Evolutionary conservation across 2,329 filamentous ascomycete genomes (phyloP).

Genomic region (Pyricularia sp.): DNA sequence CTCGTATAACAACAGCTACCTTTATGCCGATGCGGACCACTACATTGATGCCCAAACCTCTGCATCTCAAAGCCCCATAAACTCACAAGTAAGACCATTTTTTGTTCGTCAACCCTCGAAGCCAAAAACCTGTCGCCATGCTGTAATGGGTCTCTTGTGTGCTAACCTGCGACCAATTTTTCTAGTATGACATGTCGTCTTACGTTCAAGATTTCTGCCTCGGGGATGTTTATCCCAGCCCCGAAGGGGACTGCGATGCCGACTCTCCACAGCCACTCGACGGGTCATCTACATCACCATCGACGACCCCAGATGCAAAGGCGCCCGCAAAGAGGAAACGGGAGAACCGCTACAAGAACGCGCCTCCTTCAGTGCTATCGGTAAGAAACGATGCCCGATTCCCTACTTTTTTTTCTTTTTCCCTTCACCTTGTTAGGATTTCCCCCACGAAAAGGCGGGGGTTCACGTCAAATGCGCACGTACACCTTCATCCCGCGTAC

Average conservation of each 20-base stretch:
- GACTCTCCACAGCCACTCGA: conserved; percentile 5
- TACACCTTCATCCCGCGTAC: not conserved
- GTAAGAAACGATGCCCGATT: conserved; percentile 21
- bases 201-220: conserved; percentile 17
- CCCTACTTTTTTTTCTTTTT: not conserved
- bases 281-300: conserved; percentile 11
- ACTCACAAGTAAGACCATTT: conserved; percentile 21
- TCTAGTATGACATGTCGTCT: conserved; percentile 22
- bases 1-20: conserved; percentile 16
- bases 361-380: conserved; percentile 37
- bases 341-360: conserved; percentile 44
- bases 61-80: conserved; percentile 26
- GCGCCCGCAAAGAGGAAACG: conserved; percentile 35
- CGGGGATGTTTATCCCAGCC: conserved; percentile 23
- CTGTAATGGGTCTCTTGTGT: not conserved
- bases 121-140: not conserved
- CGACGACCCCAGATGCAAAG: conserved; percentile 15
- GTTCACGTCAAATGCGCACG: not conserved
- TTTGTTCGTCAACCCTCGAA: not conserved
- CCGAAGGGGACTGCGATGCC: conserved; percentile 17
- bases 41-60: conserved; percentile 25
- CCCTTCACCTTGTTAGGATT: not conserved
- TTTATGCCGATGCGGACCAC: conserved; percentile 25
- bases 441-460: not conserved
- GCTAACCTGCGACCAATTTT: not conserved